Evolutionary conservation across 495 filamentous ascomycete species (phyloP), one percentile per base, ranked within the genome.

Genomic region (Aspergillus bridgeri): DNA sequence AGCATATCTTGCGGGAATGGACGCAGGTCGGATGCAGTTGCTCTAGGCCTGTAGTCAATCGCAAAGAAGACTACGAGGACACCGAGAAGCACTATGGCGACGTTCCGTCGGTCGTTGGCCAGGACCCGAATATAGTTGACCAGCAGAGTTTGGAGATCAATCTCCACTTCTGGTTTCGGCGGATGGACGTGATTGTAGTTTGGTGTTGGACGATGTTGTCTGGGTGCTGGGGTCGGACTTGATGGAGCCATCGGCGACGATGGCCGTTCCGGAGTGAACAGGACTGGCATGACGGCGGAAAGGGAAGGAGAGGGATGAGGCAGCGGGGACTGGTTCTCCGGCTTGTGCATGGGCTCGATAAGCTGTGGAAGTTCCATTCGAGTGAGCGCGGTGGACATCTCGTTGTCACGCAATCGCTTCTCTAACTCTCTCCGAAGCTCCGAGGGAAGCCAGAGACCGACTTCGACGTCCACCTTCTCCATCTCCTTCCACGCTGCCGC

Each of bases 391-490:
- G 61, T 55, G 25, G 56, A 48, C 33, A 42, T 48, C 17, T 54
- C 57, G 24, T 69, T 65, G 21, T 76, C 71, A 3, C 53, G 42
- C 42, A 77, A 59, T 42, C 65, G 65, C 44, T 73, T 78, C 61
- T 81, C 77, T 53, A 85, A 63, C 29, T 75, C 69, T 5, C 72
- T 62, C 24, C 76, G 65, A 21, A 85, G 54, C 42, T 81, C 79
- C 6, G 80, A 79, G 1, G 84, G 82, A 24, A 87, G 71, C 77
- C 83, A 86, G 4, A 91, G 86, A 55, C 87, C 85, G 59, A 98
- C 83, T 67, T 98, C 94, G 0, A 95, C 89, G 71, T 98, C 94
- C 7, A 98, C 90, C 27, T 92, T 82, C 71, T 98, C 94, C 94
- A 98, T 98, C 68, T 97, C 92, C 54, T 81, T 86, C 94, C 94